phyloP scores from a whole-genome alignment of 805 yeast species.

The Kazachstania viticola region DNA sequence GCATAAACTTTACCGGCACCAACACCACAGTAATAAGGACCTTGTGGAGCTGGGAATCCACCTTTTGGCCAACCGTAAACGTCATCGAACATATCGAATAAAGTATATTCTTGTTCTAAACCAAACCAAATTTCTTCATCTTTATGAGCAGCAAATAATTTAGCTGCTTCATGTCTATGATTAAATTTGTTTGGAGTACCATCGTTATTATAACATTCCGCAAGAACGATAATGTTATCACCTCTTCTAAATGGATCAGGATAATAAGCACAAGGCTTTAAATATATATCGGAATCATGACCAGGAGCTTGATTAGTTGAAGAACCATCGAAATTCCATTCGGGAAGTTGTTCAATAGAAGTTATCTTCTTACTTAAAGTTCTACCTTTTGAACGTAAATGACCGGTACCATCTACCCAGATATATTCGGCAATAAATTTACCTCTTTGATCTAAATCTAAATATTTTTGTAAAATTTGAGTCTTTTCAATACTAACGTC shows the following conservation, averaged over 20 bases:
- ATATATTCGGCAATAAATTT: slow-evolving; percentile 88
- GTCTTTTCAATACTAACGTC: slow-evolving; percentile 42
- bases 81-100: slow-evolving; percentile 81
- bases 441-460: slow-evolving; percentile 77
- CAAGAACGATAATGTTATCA: slow-evolving; percentile 86
- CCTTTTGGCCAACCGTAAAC: slow-evolving; percentile 99
- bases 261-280: slow-evolving; percentile 92
- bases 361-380: slow-evolving; percentile 62
- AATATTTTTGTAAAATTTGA: slow-evolving; percentile 69
- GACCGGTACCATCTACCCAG: slow-evolving; percentile 93
- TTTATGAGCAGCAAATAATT: slow-evolving; percentile 86
- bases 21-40: slow-evolving; percentile 99
- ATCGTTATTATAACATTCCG: slow-evolving; percentile 97
- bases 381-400: slow-evolving; percentile 87
- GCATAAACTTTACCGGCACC: slow-evolving; percentile 98
- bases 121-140: slow-evolving; percentile 91
- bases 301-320: slow-evolving; percentile 99
- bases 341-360: slow-evolving; percentile 80
- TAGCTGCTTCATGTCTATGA: slow-evolving; percentile 95
- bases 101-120: slow-evolving; percentile 96
- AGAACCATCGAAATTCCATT: slow-evolving; percentile 99
- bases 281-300: slow-evolving; percentile 85
- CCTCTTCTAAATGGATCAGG: slow-evolving; percentile 98
- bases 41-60: slow-evolving; percentile 99
- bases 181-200: slow-evolving; percentile 98